phyloP scores from a whole-genome alignment of 2,329 filamentous ascomycete species.

The Bertia moriformis region DNA sequence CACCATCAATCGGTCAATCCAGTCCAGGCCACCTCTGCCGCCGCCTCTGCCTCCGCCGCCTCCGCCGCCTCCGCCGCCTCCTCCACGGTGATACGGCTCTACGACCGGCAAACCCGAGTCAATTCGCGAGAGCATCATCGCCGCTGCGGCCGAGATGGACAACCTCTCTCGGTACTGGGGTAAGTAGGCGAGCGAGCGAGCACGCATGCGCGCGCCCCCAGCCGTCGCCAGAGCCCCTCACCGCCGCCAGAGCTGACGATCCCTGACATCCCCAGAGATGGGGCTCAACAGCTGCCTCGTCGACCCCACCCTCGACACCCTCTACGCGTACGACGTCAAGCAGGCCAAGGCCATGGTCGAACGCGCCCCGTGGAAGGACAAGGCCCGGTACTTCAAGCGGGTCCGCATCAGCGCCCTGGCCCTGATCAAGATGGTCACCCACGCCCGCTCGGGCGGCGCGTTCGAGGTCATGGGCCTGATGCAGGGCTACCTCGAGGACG shows the following conservation, averaged over 20 bases:
- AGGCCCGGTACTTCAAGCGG: constrained; percentile 80
- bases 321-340: constrained; percentile 67
- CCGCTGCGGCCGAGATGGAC: too few relatives aligned
- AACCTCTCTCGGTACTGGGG: too few relatives aligned
- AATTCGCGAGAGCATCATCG: too few relatives aligned
- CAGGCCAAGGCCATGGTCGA: constrained; percentile 53
- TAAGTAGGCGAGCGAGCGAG: too few relatives aligned
- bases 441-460: constrained; percentile 81
- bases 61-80: too few relatives aligned
- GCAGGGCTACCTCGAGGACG: constrained; percentile 80
- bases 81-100: too few relatives aligned
- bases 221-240: not conserved
- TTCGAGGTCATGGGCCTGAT: constrained; percentile 97
- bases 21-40: too few relatives aligned
- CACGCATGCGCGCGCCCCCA: too few relatives aligned
- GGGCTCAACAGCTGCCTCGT: constrained; percentile 75
- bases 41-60: too few relatives aligned
- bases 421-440: constrained; percentile 98
- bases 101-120: too few relatives aligned
- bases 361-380: constrained; percentile 59
- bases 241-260: not conserved
- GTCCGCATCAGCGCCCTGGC: constrained; percentile 89
- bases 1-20: too few relatives aligned
- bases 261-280: constrained; percentile 47
- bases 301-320: constrained; percentile 74